Evolutionary conservation across 2,329 filamentous ascomycete genomes (phyloP).

Genomic region (Ambrosiella beaveri): DNA sequence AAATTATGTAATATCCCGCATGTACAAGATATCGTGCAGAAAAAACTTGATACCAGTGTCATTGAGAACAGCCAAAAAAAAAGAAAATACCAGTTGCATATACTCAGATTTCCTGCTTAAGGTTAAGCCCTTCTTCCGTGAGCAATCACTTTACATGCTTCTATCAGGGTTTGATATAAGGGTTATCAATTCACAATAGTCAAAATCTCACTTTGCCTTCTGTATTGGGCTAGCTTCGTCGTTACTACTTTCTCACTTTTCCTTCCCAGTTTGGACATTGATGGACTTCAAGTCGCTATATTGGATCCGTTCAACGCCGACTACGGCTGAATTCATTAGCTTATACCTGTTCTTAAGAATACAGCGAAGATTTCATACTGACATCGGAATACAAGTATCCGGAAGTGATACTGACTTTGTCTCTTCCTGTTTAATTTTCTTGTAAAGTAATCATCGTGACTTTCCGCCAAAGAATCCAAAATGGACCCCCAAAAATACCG

Average conservation of each 20-base stretch:
- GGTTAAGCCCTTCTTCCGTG: no score
- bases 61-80: neutral
- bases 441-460: no score
- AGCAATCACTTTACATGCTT: no score
- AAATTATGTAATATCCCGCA: neutral
- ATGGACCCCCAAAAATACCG: slow-evolving; percentile 74
- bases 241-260: slow-evolving; percentile 3
- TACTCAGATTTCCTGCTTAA: no score
- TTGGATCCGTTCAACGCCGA: neutral
- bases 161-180: no score
- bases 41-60: slow-evolving; percentile 3
- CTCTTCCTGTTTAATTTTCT: no score
- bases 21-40: neutral
- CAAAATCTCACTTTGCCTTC: neutral
- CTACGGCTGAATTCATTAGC: neutral
- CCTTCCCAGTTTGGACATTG: neutral
- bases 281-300: neutral
- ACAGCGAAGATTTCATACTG: neutral
- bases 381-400: neutral
- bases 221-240: neutral
- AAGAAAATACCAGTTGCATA: neutral
- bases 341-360: neutral
- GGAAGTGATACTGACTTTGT: no score
- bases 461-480: neutral
- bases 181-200: no score